A percentile compares a stretch with the other conserved stretches of the same genome.
Evolutionary conservation across 345 rosid species (phyloP).

Genomic region (Euphorbia peplus): DNA sequence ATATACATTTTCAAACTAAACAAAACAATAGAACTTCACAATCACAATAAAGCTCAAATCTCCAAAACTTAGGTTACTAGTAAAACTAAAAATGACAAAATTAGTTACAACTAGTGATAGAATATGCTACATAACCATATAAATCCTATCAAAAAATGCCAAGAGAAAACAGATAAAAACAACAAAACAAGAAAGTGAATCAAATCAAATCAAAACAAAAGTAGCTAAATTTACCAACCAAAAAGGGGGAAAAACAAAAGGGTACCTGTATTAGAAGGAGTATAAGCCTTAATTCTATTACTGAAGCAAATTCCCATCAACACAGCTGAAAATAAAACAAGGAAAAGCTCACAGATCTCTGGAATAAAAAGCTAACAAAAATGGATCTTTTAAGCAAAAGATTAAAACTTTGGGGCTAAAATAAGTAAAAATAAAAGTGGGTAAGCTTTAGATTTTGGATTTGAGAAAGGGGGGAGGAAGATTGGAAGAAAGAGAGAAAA

Average conservation of each 20-base stretch:
- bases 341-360: slow-evolving; percentile 22
- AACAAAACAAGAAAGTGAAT: slow-evolving; percentile 6
- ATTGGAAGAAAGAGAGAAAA: background rate
- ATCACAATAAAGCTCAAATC: background rate
- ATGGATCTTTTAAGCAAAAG: background rate
- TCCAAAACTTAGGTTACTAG: background rate
- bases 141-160: background rate
- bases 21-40: background rate
- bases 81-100: background rate
- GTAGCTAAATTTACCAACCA: background rate
- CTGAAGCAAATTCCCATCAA: slow-evolving; percentile 89
- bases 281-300: slow-evolving; percentile 79
- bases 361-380: background rate
- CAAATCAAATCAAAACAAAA: background rate
- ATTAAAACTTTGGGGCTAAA: background rate
- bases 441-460: background rate
- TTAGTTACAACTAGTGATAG: background rate
- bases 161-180: background rate
- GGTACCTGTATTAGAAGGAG: slow-evolving; percentile 59
- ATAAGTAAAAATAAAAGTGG: background rate
- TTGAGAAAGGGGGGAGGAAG: background rate
- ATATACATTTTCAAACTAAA: background rate
- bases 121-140: background rate
- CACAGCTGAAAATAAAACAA: slow-evolving; percentile 11
- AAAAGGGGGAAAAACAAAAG: slow-evolving; percentile 2